Evolutionary conservation across 1,139 yeast species (phyloP).

Genomic region (Saccharomyces pastorianus): DNA sequence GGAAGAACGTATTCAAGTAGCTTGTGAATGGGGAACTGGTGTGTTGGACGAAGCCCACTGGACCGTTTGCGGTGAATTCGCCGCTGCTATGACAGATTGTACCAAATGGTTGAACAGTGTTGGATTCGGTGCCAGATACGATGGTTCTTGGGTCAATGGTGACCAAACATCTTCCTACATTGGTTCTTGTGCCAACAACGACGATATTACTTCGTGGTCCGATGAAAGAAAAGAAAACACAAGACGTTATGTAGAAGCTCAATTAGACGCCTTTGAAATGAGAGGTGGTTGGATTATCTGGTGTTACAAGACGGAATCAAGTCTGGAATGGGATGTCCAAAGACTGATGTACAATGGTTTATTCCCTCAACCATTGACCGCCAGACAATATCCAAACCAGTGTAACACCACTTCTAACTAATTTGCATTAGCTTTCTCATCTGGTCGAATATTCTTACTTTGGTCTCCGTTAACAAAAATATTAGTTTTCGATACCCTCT

Average conservation of each 20-base stretch:
- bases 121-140: conserved; percentile 78
- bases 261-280: conserved; percentile 71
- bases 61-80: conserved; percentile 84
- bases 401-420: conserved; percentile 34
- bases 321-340: conserved; percentile 81
- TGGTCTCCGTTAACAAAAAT: not conserved
- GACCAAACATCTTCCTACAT: conserved; percentile 39
- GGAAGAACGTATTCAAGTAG: conserved; percentile 53
- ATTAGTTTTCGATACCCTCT: not conserved
- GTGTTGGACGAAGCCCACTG: conserved; percentile 54
- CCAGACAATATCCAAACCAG: conserved; percentile 61
- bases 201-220: conserved; percentile 55
- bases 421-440: not conserved
- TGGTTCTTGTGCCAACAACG: conserved; percentile 58
- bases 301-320: conserved; percentile 83
- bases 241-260: conserved; percentile 77
- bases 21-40: conserved; percentile 54
- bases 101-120: conserved; percentile 89
- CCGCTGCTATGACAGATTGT: conserved; percentile 93
- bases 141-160: conserved; percentile 42
- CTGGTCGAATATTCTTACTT: not conserved
- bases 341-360: conserved; percentile 49
- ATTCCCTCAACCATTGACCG: conserved; percentile 72
- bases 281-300: conserved; percentile 87
- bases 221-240: conserved; percentile 47